phyloP scores from a whole-genome alignment of 2,329 filamentous ascomycete genomes.

The Nannizziopsis barbatae region DNA sequence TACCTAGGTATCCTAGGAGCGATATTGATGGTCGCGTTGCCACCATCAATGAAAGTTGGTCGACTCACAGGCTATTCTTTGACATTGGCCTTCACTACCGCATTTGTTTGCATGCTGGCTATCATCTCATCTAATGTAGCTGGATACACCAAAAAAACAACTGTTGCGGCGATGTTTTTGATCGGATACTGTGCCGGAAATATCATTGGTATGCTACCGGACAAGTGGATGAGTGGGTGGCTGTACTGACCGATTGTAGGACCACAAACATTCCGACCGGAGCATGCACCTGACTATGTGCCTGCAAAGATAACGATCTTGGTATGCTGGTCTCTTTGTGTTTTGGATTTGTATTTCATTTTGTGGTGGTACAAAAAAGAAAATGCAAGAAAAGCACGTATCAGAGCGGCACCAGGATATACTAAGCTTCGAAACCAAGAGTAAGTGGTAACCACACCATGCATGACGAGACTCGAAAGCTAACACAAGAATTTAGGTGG shows the following conservation, averaged over 20 bases:
- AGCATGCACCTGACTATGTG: constrained; percentile 41
- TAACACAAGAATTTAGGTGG: constrained; percentile 27
- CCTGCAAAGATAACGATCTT: constrained; percentile 21
- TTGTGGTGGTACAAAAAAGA: constrained; percentile 49
- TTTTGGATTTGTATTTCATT: constrained; percentile 50
- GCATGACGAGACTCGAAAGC: constrained; percentile 1
- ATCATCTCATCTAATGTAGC: constrained; percentile 52
- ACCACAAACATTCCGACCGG: constrained; percentile 43
- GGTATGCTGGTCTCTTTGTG: constrained; percentile 20
- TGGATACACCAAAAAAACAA: constrained; percentile 46
- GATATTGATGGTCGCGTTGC: constrained; percentile 53
- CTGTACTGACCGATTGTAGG: constrained; percentile 20
- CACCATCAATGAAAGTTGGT: constrained; percentile 46
- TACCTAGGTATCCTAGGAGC: constrained; percentile 48
- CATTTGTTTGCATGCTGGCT: constrained; percentile 53
- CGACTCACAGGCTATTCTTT: constrained; percentile 56
- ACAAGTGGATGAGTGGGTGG: background rate
- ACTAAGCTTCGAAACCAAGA: constrained; percentile 55
- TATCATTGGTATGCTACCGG: constrained; percentile 40
- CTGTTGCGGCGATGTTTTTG: constrained; percentile 39
- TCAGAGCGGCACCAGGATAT: constrained; percentile 46
- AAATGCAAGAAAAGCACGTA: constrained; percentile 48
- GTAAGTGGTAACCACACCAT: constrained; percentile 30
- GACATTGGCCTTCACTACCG: constrained; percentile 48
- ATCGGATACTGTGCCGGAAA: constrained; percentile 44